Base-by-base conservation (phyloP, 805 yeast species). In the Schwanniomyces sp. region DNA sequence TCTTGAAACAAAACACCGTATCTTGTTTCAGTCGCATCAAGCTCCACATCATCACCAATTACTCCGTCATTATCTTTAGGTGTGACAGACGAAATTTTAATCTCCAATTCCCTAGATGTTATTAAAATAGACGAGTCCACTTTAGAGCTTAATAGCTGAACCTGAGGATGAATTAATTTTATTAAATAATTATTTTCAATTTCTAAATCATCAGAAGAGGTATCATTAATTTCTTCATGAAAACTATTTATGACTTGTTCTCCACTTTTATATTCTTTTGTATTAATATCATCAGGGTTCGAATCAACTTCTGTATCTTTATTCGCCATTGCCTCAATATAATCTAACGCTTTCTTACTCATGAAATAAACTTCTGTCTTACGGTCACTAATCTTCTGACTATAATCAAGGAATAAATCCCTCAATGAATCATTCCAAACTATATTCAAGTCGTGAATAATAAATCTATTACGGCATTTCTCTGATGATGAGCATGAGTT, bases 351-450 rank as follows among this genome's bases (percentile, higher is more conserved):
- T 52, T 73, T 74, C 44, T 74, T 70, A 9, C 79, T 70, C 72
- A 78, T 68, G 44, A 74, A 75, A 54, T 74, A 78, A 2, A 63
- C 62, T 29, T 69, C 70, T 0, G 76, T 65, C 47, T 66, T 73
- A 44, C 78, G 61, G 36, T 76, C 81, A 9, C 71, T 63, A 6
- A 76, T 63, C 41, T 69, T 70, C 11, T 72, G 67, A 21, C 83
- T 60, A 56, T 86, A 88, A 39, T 81, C 77, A 60, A 80, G 77
- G 40, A 89, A 67, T 10, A 80, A 69, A 56, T 90, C 82, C 47
- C 97, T 71, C 8, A 84, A 76, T 3, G 69, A 60, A 50, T 86
- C 84, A 63, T 87, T 85, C 96, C 97, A 91, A 54, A 83, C 86
- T 54, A 91, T 61, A 56, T 84, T 80, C 63, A 89, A 75, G 47